Percentiles rank a stretch among this genome's conserved stretches.
These are phyloP conservation scores for Myriosclerotinia curreyana DNA, from an alignment of 2,329 filamentous ascomycete species.

Conservation along the genomic window DNA sequence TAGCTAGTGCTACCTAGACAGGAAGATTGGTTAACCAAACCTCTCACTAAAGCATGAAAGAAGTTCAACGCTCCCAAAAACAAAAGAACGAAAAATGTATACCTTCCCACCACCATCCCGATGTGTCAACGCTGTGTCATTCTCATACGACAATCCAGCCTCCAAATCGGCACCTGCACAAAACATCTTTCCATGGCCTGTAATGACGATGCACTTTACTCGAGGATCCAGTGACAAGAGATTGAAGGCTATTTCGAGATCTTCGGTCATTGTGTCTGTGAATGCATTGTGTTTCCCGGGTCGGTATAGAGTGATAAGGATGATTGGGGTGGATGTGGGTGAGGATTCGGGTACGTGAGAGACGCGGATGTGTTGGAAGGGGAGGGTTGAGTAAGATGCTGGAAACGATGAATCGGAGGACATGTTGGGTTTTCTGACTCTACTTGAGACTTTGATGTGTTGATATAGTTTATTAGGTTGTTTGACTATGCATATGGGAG, in stretches of 20 bases:
- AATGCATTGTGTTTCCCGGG: slow-evolving; percentile 68
- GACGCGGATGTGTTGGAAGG: slow-evolving; percentile 47
- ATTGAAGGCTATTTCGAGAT: slow-evolving; percentile 54
- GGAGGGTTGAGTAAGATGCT: slow-evolving; percentile 44
- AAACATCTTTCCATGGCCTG: slow-evolving; percentile 51
- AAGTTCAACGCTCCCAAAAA: background rate
- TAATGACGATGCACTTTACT: slow-evolving; percentile 54
- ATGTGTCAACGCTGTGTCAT: slow-evolving; percentile 32
- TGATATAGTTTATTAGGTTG: background rate
- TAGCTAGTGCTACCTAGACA: slow-evolving; percentile 50
- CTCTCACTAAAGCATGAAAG: background rate
- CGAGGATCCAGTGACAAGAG: slow-evolving; percentile 52
- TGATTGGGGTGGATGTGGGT: slow-evolving; percentile 55
- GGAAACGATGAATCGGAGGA: slow-evolving; percentile 27
- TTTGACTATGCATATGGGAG: background rate
- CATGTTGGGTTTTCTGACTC: slow-evolving; percentile 1
- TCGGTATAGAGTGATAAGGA: slow-evolving; percentile 63
- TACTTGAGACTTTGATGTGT: background rate
- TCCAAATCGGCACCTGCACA: slow-evolving; percentile 49
- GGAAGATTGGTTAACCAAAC: background rate
- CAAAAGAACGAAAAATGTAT: background rate
- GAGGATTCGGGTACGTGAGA: slow-evolving; percentile 51
- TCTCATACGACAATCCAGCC: slow-evolving; percentile 26
- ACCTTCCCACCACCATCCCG: slow-evolving; percentile 50
- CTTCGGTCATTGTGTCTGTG: slow-evolving; percentile 59